Conservation (phyloP, 306 rosid species). For the Sicyos baderoa region DNA sequence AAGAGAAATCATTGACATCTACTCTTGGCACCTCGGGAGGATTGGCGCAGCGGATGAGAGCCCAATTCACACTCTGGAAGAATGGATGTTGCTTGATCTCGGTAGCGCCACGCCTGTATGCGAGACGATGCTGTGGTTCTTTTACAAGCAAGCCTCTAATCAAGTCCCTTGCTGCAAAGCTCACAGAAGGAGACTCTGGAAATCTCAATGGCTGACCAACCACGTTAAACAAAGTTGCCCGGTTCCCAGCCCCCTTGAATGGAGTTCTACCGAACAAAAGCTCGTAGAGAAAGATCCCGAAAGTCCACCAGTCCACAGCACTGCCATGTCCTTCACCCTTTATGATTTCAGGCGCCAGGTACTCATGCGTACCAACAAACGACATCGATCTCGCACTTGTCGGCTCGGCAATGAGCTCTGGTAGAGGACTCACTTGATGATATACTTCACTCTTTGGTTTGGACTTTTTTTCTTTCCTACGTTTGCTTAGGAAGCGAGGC, state of each 20-base stretch:
- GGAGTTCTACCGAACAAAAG: conserved; percentile 91
- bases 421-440: conserved; percentile 68
- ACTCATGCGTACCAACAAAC: conserved; percentile 93
- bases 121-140: conserved; percentile 95
- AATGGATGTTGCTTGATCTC: conserved; percentile 92
- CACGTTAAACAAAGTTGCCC: conserved; percentile 90
- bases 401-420: conserved; percentile 88
- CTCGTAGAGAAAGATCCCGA: conserved; percentile 88
- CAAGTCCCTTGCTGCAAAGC: conserved; percentile 94
- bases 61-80: conserved; percentile 90
- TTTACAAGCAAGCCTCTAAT: conserved; percentile 88
- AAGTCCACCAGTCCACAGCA: conserved; percentile 99
- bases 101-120: conserved; percentile 86
- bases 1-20: conserved; percentile 28
- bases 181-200: conserved; percentile 81
- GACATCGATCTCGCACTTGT: conserved; percentile 91
- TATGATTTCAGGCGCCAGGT: conserved; percentile 88
- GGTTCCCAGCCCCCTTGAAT: conserved; percentile 70
- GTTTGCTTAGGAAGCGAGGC: conserved; percentile 51
- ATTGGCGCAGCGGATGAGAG: conserved; percentile 83
- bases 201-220: conserved; percentile 88
- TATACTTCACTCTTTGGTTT: conserved; percentile 53
- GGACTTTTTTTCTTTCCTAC: conserved; percentile 52
- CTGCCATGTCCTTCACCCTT: conserved; percentile 98
- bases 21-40: conserved; percentile 80